Percentiles rank a stretch among this genome's conserved stretches.
phyloP scores from a whole-genome alignment of 208 protist species.

The Crithidia thermophila region DNA sequence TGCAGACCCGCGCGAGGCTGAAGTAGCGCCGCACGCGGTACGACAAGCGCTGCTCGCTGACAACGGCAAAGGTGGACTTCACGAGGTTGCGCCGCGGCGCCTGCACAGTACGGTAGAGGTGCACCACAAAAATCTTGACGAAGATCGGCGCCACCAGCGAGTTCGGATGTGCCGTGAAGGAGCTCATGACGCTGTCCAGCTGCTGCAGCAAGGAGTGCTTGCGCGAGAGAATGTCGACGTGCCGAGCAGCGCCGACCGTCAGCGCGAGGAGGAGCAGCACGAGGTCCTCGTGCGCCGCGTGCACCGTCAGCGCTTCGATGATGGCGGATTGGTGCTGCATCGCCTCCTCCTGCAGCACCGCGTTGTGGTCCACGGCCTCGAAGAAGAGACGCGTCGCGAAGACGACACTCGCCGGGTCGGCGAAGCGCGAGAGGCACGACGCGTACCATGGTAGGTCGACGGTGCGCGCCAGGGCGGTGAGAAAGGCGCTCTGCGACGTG shows the following conservation, averaged over 20 bases:
- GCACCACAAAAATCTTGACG: conserved; percentile 53
- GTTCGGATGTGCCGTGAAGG: conserved; percentile 47
- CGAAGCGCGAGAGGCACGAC: conserved; percentile 63
- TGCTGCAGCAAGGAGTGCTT: conserved; percentile 62
- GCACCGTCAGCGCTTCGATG: conserved; percentile 57
- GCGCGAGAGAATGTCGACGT: conserved; percentile 64
- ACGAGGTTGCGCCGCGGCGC: conserved; percentile 24
- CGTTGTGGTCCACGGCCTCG: conserved; percentile 56
- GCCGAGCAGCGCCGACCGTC: conserved; percentile 48
- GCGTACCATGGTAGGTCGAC: conserved; percentile 76
- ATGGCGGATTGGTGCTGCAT: conserved; percentile 55
- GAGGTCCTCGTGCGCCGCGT: conserved; percentile 73
- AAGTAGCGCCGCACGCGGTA: conserved; percentile 60
- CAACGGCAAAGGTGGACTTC: conserved; percentile 31
- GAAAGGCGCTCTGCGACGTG: conserved; percentile 35
- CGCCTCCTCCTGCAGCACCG: conserved; percentile 52
- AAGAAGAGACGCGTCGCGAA: conserved; percentile 79
- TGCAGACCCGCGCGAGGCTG: conserved; percentile 53
- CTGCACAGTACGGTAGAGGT: conserved; percentile 48
- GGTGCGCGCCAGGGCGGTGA: conserved; percentile 46
- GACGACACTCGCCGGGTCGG: conserved; percentile 65
- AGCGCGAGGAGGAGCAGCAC: conserved; percentile 67
- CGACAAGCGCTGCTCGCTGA: conserved; percentile 42
- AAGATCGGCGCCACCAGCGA: conserved; percentile 70
- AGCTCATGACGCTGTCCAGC: conserved; percentile 58